Conservation (phyloP, 75 land plant genomes). For the Sequoiadendron giganteum region DNA sequence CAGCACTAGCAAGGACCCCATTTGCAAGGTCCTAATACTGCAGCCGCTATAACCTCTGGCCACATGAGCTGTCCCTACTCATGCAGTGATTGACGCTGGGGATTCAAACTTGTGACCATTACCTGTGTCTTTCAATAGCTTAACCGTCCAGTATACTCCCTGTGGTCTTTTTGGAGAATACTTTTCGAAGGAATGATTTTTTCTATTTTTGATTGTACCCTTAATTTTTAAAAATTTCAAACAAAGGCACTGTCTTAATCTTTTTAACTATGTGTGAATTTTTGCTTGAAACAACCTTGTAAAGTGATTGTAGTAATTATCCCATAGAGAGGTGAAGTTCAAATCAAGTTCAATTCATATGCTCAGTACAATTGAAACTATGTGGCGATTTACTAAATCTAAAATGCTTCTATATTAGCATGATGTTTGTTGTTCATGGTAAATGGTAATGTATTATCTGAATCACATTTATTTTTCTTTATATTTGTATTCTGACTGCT, state of each 20-base stretch:
- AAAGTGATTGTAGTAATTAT: neutral
- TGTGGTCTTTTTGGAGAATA: neutral
- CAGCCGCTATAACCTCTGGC: too few species aligned
- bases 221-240: neutral
- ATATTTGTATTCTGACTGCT: neutral
- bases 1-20: too few species aligned
- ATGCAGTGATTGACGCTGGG: too few species aligned
- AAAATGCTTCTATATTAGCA: neutral
- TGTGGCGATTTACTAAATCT: neutral
- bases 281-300: neutral
- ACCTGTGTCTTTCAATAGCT: too few species aligned
- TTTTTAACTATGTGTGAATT: neutral
- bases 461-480: neutral
- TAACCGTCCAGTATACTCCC: too few species aligned
- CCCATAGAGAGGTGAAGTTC: neutral
- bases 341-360: neutral
- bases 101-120: too few species aligned
- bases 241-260: neutral
- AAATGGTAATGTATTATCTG: neutral
- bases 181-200: neutral
- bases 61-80: too few species aligned
- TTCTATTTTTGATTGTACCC: neutral
- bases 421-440: neutral
- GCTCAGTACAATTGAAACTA: neutral
- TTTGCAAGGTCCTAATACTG: too few species aligned